Evolutionary conservation across 2,329 filamentous ascomycete species (phyloP).

Genomic region (Trichophaea hybrida): DNA sequence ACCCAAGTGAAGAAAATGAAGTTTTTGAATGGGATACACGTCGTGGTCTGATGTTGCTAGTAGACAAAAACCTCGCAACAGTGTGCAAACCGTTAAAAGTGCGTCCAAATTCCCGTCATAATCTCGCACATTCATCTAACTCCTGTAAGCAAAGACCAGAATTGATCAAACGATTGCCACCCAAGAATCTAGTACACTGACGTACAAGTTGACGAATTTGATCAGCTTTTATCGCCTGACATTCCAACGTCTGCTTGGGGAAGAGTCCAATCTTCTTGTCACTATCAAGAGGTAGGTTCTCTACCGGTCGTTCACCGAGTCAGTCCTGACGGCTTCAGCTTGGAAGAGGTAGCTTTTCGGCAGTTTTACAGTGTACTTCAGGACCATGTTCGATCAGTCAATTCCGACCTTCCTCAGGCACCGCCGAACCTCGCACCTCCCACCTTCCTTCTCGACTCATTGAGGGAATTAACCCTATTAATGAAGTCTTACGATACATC

Average conservation of each 20-base stretch:
- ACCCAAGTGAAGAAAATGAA: conserved; percentile 34
- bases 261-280: conserved; percentile 53
- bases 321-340: conserved; percentile 30
- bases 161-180: conserved; percentile 85
- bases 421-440: conserved; percentile 64
- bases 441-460: conserved; percentile 62
- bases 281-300: conserved; percentile 37
- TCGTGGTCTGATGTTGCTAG: conserved; percentile 68
- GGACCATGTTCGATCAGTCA: conserved; percentile 62
- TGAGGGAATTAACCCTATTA: conserved; percentile 62
- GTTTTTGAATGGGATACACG: conserved; percentile 55
- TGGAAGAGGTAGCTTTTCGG: conserved; percentile 64
- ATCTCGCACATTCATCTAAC: not conserved
- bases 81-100: conserved; percentile 25
- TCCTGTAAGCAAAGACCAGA: conserved; percentile 30
- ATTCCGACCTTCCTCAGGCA: conserved; percentile 55
- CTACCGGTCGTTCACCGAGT: not conserved
- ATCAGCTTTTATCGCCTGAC: conserved; percentile 79
- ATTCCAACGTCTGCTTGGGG: conserved; percentile 66
- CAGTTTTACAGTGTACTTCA: conserved; percentile 72
- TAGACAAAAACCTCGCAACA: conserved; percentile 53
- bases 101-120: not conserved
- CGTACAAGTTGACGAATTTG: conserved; percentile 81
- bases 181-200: conserved; percentile 75
- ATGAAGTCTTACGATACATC: conserved; percentile 82